Evolutionary conservation across 164 flowering plant genomes (phyloP), one percentile per base, ranked within the genome.

Genomic region (Magnolia changhungtana): DNA sequence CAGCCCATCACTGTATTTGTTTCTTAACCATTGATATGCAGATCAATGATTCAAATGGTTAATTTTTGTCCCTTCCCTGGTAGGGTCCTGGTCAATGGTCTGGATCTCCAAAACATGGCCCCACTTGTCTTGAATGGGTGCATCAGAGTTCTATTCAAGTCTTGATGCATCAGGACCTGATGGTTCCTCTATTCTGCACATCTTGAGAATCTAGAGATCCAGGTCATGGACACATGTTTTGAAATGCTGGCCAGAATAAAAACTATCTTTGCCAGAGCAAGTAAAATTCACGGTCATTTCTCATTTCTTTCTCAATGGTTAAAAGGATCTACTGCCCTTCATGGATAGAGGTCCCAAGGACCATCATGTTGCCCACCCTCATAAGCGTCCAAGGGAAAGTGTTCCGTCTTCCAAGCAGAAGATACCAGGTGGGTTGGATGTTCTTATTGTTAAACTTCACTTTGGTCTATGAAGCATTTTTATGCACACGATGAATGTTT

Each of bases 361-460:
- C 77, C 89, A 94, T 87, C 92, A 86, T 83, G 83, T 82, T 49
- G 81, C 81, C 73, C 78, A 86, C n/a, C 91, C 98, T 77, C 90
- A 89, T 75, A 96, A 96, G 80, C 98, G 98, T 65, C 97, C 92
- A 31, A 88, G 97, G 81, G 99, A 86, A 78, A 88, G 80, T 81
- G 79, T 84, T 65, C 75, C 76, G 68, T 76, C 86, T 68, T 77
- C 86, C 24, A 73, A 77, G 71, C 87, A 73, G 7, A 88, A 87
- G 76, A 63, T 59, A 63, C 83, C 83, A 81, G 92, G 93, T 90
- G 83, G 78, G 69, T 49, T 76, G 13, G 24, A 8, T 13, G 4
- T 37, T 37, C 45, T 37, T 37, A 37, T 37, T 37, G 45, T 37
- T 37, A 37, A 37, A 37, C 45, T 37, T 37, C 45, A 37, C 45